phyloP scores from a whole-genome alignment of 2,329 filamentous ascomycete species.

The Alternaria consortialis region DNA sequence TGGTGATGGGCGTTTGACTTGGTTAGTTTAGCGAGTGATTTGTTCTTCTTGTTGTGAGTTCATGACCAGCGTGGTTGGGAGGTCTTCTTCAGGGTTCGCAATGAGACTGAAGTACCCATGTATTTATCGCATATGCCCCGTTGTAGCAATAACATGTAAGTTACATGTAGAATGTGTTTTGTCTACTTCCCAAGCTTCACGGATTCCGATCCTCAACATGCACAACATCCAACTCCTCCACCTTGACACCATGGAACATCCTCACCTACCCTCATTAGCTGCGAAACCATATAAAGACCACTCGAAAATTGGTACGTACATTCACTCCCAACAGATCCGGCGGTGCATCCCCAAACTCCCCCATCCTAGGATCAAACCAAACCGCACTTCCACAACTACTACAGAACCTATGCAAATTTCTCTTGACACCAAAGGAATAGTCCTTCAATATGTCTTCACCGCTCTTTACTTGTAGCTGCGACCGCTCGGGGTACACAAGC shows the following conservation, averaged over 20 bases:
- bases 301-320: slow-evolving; percentile 24
- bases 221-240: slow-evolving; percentile 34
- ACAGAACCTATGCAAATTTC: slow-evolving; percentile 41
- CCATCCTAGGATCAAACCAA: slow-evolving; percentile 37
- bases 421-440: slow-evolving; percentile 39
- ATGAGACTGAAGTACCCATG: neutral
- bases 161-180: neutral
- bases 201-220: slow-evolving; percentile 28
- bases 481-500: slow-evolving; percentile 51
- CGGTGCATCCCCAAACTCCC: slow-evolving; percentile 27
- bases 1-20: neutral
- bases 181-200: neutral
- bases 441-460: slow-evolving; percentile 33
- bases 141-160: neutral
- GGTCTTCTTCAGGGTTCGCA: neutral
- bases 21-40: neutral
- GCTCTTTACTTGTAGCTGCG: slow-evolving; percentile 34
- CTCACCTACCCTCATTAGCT: slow-evolving; percentile 27
- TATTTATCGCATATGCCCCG: neutral
- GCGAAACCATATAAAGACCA: neutral
- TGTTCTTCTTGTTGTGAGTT: neutral
- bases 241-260: slow-evolving; percentile 31
- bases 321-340: slow-evolving; percentile 40
- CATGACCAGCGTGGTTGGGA: neutral
- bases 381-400: slow-evolving; percentile 38